Percentiles rank a stretch among this genome's conserved stretches.
Conservation (phyloP, 163 green algal genomes). For the Trebouxia gelatinosa region DNA sequence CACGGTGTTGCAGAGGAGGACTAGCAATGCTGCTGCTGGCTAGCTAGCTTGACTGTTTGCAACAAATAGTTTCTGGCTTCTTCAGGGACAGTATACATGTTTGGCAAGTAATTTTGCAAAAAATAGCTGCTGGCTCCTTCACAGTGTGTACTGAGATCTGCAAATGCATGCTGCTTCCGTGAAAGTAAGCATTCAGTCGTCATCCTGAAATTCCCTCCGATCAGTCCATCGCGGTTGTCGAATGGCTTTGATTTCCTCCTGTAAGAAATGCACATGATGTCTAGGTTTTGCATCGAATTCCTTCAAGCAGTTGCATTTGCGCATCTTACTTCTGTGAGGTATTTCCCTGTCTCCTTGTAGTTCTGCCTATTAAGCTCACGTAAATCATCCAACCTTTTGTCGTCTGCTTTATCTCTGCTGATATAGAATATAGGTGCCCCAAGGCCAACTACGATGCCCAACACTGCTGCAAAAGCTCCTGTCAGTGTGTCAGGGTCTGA, state of each 20-base stretch:
- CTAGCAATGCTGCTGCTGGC: no score
- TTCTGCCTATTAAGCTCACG: slow-evolving; percentile 57
- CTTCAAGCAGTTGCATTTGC: neutral
- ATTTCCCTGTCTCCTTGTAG: slow-evolving; percentile 61
- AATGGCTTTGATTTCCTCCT: slow-evolving; percentile 56
- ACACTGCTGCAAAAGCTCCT: slow-evolving; percentile 45
- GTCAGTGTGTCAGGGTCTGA: slow-evolving; percentile 53
- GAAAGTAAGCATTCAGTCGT: slow-evolving; percentile 39
- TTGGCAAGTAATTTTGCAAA: no score
- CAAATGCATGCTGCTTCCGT: neutral
- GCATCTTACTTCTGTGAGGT: slow-evolving; percentile 48
- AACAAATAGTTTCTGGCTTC: no score
- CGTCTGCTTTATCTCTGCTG: slow-evolving; percentile 48
- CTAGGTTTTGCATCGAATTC: neutral
- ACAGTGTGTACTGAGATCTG: no score
- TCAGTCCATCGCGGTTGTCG: slow-evolving; percentile 56
- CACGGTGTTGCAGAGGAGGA: no score
- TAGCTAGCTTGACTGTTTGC: no score
- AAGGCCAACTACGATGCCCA: slow-evolving; percentile 54
- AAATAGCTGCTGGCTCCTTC: no score
- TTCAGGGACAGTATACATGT: no score
- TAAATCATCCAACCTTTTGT: slow-evolving; percentile 55
- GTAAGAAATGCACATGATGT: neutral
- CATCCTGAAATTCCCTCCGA: slow-evolving; percentile 56
- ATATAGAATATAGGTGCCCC: slow-evolving; percentile 60